A percentile compares a stretch with the other conserved stretches of the same genome.
These are phyloP conservation scores for Saccharomycopsis sp. DNA, from an alignment of 805 yeast genomes.

Conservation along the genomic window DNA sequence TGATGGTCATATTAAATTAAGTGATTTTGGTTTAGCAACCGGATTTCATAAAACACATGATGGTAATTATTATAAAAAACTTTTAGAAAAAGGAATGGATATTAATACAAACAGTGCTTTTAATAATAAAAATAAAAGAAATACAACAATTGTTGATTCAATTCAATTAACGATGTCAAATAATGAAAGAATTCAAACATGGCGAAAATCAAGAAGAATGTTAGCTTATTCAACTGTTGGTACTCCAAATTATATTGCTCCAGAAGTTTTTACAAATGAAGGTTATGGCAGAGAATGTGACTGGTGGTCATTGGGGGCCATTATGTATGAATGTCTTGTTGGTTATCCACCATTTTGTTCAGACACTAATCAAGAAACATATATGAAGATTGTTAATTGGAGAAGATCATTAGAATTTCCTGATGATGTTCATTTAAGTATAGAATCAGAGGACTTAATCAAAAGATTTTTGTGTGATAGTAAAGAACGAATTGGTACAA, in stretches of 20 bases:
- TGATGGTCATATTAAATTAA: conserved; percentile 55
- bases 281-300: conserved; percentile 97
- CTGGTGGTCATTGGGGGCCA: conserved; percentile 97
- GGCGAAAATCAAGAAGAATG: conserved; percentile 84
- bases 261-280: conserved; percentile 84
- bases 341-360: conserved; percentile 98
- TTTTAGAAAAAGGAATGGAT: conserved; percentile 34
- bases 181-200: conserved; percentile 89
- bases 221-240: conserved; percentile 98
- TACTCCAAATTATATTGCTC: conserved; percentile 93
- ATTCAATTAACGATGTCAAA: conserved; percentile 93
- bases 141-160: conserved; percentile 30
- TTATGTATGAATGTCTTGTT: conserved; percentile 90
- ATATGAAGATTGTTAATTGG: conserved; percentile 85
- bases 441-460: conserved; percentile 82
- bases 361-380: conserved; percentile 90
- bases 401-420: conserved; percentile 82
- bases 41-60: conserved; percentile 94
- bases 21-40: conserved; percentile 75
- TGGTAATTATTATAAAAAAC: conserved; percentile 71
- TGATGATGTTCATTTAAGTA: conserved; percentile 80
- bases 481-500: conserved; percentile 74
- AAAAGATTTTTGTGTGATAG: conserved; percentile 65
- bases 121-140: conserved; percentile 13
- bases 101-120: conserved; percentile 21